These are phyloP conservation scores for Ulvella scutata DNA, from an alignment of 139 green algal genomes.

Conservation along the genomic window DNA sequence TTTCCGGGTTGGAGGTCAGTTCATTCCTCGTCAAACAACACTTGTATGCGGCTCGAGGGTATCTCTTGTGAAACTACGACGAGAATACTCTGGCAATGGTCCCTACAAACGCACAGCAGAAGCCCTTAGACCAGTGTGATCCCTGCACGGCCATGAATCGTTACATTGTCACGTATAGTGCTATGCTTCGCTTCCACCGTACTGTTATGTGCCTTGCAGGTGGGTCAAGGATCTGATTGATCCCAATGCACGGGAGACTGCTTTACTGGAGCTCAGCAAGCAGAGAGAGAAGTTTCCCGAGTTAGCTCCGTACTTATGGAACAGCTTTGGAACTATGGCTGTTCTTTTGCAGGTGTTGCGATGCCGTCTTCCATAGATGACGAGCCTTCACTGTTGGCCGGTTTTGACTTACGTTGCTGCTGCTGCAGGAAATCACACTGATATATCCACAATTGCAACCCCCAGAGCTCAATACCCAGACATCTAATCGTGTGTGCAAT, in stretches of 20 bases:
- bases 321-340: conserved; percentile 89
- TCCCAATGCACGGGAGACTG: conserved; percentile 59
- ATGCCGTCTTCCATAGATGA: not conserved
- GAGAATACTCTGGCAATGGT: too few species aligned
- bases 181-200: too few species aligned
- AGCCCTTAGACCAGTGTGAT: too few species aligned
- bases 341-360: conserved; percentile 64
- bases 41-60: too few species aligned
- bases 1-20: too few species aligned
- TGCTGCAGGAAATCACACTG: conserved; percentile 78
- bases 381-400: not conserved
- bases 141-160: too few species aligned
- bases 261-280: conserved; percentile 93
- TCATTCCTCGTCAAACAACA: too few species aligned
- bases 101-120: too few species aligned
- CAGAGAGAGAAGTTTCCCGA: conserved; percentile 91
- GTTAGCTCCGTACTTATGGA: conserved; percentile 90
- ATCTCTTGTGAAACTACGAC: too few species aligned
- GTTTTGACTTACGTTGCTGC: not conserved
- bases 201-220: not conserved
- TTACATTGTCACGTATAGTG: too few species aligned
- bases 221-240: conserved; percentile 1
- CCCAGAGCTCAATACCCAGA: conserved; percentile 80
- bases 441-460: conserved; percentile 93
- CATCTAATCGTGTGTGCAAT: conserved; percentile 96